Base-by-base conservation (phyloP, 441 rosid genomes). In the Sinapis alba region DNA sequence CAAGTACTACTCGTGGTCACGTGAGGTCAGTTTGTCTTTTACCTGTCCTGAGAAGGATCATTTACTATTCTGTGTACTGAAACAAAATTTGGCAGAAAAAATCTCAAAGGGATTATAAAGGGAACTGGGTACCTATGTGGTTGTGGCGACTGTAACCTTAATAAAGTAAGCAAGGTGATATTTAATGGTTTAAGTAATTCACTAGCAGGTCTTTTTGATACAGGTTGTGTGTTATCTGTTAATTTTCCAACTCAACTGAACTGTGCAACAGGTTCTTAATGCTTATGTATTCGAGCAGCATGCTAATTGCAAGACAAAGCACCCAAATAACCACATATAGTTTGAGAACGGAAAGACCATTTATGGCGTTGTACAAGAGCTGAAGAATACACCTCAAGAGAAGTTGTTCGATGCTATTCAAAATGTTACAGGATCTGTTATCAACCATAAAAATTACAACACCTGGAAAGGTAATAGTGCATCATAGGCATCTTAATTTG, bases 241-340 rank as follows among this genome's bases (percentile, higher is more conserved):
- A 12, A 12, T 24, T 60, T 27, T 78, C 23, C 47, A n/a, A n/a
- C n/a, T n/a, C 20, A 65, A 60, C 28, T 66, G 41, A 47, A 60
- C 43, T 38, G 27, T 78, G 32, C 53, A 73, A 78, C 58, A 90
- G 95, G 82, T 86, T 82, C 82, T 90, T 26, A 90, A 86, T 79
- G 95, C 92, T 1, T 90, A 86, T 45, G 95, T 88, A 77, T 90
- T 90, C 78, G 95, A 90, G 85, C 87, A 82, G 75, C 95, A 90
- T 83, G 95, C 95, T 74, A 80, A 82, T 81, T 90, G 91, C 87
- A 90, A 90, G 74, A 90, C 95, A 73, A 90, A 88, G 76, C 95
- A 90, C 80, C 95, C 95, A 19, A 90, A 90, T 77, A 86, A 86
- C 83, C 95, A 86, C 80, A 90, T 90, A 68, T 88, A 81, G 84